Evolutionary conservation across 805 yeast genomes (phyloP).

Genomic region (Zygosaccharomyces bisporus): DNA sequence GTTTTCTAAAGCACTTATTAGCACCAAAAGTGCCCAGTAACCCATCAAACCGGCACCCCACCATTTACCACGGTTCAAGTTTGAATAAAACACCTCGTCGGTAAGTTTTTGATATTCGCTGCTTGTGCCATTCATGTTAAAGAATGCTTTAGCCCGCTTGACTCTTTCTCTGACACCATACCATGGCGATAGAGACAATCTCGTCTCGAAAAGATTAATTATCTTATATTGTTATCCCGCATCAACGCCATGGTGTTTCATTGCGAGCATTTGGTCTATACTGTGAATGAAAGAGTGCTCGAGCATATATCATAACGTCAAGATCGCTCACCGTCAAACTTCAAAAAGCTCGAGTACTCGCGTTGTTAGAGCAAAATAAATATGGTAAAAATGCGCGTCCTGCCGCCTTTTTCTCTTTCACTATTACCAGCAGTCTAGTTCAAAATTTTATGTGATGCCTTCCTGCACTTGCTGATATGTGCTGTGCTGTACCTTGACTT

Average conservation of each 20-base stretch:
- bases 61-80: constrained; percentile 37
- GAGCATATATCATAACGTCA: background rate
- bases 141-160: too few species aligned
- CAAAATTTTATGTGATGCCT: too few species aligned
- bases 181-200: too few species aligned
- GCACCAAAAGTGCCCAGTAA: constrained; percentile 45
- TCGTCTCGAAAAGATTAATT: too few species aligned
- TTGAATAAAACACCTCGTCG: constrained; percentile 32
- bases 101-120: background rate
- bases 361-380: background rate
- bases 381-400: background rate
- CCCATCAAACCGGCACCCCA: constrained; percentile 46
- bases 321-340: background rate
- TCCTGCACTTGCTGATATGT: too few species aligned
- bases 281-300: background rate
- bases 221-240: too few species aligned
- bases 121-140: background rate
- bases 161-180: too few species aligned
- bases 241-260: too few species aligned
- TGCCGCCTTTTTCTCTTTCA: background rate
- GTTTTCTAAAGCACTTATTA: constrained; percentile 41
- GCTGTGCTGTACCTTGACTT: too few species aligned
- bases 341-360: background rate
- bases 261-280: background rate
- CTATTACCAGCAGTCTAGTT: too few species aligned